Base-by-base conservation (phyloP, 129 eudicot genomes). In the Glebionis coronaria region DNA sequence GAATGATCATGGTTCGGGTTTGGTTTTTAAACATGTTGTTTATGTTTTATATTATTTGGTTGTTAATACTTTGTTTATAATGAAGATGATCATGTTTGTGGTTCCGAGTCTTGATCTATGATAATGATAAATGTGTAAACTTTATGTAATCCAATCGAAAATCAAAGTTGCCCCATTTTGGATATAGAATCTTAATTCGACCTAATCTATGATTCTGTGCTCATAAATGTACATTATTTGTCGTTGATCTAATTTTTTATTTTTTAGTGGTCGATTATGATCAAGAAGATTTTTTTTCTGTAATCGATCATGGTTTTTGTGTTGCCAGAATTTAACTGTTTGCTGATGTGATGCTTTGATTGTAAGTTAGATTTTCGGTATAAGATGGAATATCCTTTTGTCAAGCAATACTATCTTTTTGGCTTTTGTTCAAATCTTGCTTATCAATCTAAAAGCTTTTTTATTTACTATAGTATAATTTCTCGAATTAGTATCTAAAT, bases 91-190 rank as follows among this genome's bases (percentile, higher is more conserved):
- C 38, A 31, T 31, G 38, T 4, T 31, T 31, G 7, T 31, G 9
- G 1, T 5, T 31, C 73, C 73, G n/a, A n/a, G n/a, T 31, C 0
- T 31, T 56, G 61, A 68, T 78, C 53, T 29, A 58, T 72, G 88
- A 86, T 90, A 81, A 71, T 54, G 80, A 70, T 52, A 59, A 87
- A 83, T 82, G 88, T 87, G 71, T 67, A 60, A 73, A 29, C 68
- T 60, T 71, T 60, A 57, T 70, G 9, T 50, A 12, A 63, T 56
- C 70, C 18, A 42, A 65, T 64, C 14, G n/a, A 73, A 74, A 78
- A 81, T 50, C 68, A 28, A 58, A 21, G 68, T n/a, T 49, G 18
- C 6, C 19, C 62, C 19, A 25, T 56, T 2, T 35, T 35, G 42
- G 42, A 35, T 35, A 35, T 84, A 74, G 64, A 69, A 74, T 57